These are phyloP conservation scores for Pyronema omphalodes DNA, from an alignment of 495 filamentous ascomycete species.

Conservation along the genomic window DNA sequence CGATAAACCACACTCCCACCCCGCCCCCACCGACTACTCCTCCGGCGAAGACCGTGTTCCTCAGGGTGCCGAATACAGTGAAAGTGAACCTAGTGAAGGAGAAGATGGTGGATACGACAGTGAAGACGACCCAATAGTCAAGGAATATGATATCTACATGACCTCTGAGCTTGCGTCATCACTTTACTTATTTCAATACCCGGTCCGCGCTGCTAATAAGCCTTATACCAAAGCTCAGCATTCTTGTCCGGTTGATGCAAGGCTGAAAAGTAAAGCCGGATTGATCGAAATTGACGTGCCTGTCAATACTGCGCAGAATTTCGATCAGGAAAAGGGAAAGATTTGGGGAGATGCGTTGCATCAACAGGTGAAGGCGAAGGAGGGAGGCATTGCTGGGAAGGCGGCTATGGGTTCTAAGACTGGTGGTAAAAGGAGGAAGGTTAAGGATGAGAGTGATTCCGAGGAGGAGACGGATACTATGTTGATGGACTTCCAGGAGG, in stretches of 20 bases:
- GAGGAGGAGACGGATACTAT: slow-evolving; percentile 27
- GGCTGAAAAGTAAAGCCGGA: slow-evolving; percentile 48
- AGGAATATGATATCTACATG: slow-evolving; percentile 20
- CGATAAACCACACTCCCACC: no score
- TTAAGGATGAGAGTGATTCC: slow-evolving; percentile 23
- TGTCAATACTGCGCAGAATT: slow-evolving; percentile 40
- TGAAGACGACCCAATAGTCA: slow-evolving; percentile 20
- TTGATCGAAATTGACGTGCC: slow-evolving; percentile 61
- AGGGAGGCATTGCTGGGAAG: slow-evolving; percentile 38
- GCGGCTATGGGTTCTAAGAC: slow-evolving; percentile 35
- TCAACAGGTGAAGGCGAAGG: slow-evolving; percentile 24
- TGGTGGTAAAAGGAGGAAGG: slow-evolving; percentile 26
- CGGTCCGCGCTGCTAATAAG: slow-evolving; percentile 32
- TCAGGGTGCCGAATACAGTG: neutral
- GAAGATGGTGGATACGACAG: neutral
- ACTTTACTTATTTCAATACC: slow-evolving; percentile 54
- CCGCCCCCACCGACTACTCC: no score
- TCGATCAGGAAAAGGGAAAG: slow-evolving; percentile 44
- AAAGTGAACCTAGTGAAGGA: neutral
- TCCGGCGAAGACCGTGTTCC: no score
- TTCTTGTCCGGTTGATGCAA: slow-evolving; percentile 39
- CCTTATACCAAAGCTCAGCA: slow-evolving; percentile 37
- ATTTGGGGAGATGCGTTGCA: slow-evolving; percentile 48
- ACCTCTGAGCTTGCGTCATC: slow-evolving; percentile 24
- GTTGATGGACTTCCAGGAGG: slow-evolving; percentile 31